A percentile compares a stretch with the other conserved stretches of the same genome.
Evolutionary conservation across 768 basidiomycete species (phyloP).

Genomic region (Collybiopsis luxurians): DNA sequence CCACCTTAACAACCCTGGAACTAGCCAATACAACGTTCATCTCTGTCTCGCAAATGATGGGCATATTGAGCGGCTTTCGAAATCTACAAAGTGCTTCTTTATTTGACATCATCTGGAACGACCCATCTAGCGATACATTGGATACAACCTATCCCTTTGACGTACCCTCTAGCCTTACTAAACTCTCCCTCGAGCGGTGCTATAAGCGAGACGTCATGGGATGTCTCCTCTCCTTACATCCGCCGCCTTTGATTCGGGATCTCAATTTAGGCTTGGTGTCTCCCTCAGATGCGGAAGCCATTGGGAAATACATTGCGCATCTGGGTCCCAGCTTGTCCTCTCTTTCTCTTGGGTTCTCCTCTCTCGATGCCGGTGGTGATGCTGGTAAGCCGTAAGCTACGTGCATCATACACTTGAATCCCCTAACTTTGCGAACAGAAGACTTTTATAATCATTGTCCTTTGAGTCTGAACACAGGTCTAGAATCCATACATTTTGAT

Average conservation of each 20-base stretch:
- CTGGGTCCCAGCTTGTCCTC: background rate
- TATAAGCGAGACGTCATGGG: conserved; percentile 10
- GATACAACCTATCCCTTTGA: background rate
- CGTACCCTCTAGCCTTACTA: background rate
- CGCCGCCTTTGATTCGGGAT: conserved; percentile 2
- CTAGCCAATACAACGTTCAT: background rate
- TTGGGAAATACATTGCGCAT: conserved; percentile 4
- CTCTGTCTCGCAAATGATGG: conserved; percentile 1
- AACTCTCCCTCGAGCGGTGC: background rate
- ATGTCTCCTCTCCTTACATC: conserved; percentile 3
- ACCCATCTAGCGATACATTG: background rate
- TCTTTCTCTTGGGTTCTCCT: conserved; percentile 11
- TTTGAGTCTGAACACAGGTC: background rate
- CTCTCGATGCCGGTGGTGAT: conserved; percentile 12
- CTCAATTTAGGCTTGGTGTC: conserved; percentile 8
- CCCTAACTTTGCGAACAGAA: background rate
- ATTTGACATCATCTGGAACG: background rate
- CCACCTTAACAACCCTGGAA: background rate
- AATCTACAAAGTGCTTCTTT: background rate
- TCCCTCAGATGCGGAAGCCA: conserved; percentile 7
- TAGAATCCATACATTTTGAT: background rate
- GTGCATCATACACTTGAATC: background rate
- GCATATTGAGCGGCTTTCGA: background rate
- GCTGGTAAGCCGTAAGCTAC: background rate
- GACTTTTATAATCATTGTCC: conserved; percentile 4